These are phyloP conservation scores for Paramecium primaurelia DNA, from an alignment of 73 alveolate species.

Conservation along the genomic window DNA sequence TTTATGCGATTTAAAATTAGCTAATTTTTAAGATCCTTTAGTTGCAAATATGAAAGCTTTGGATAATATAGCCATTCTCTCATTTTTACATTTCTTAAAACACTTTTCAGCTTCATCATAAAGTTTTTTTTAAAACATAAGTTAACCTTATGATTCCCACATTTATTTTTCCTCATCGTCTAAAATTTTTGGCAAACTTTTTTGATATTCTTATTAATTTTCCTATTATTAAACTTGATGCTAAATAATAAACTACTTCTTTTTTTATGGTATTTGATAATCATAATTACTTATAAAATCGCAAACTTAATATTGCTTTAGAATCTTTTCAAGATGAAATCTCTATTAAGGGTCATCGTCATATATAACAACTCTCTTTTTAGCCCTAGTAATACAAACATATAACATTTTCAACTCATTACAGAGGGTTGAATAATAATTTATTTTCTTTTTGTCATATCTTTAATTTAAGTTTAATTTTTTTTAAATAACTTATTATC, in stretches of 20 bases:
- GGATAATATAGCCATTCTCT: conserved; percentile 60
- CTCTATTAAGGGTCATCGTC: conserved; percentile 72
- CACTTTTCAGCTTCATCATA: conserved; percentile 81
- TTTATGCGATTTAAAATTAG: conserved; percentile 51
- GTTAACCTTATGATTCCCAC: conserved; percentile 78
- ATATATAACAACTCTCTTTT: conserved; percentile 76
- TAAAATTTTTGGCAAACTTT: too few species aligned
- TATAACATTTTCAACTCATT: conserved; percentile 81
- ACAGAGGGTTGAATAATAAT: conserved; percentile 59
- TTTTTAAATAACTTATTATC: neutral
- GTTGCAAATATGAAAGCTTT: conserved; percentile 70
- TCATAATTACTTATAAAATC: neutral
- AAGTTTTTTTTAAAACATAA: conserved; percentile 77
- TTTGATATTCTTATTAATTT: neutral
- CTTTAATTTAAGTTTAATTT: neutral
- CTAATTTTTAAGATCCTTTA: conserved; percentile 50
- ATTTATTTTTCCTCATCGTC: neutral
- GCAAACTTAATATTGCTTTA: conserved; percentile 71
- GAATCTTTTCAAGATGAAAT: conserved; percentile 59
- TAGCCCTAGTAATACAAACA: conserved; percentile 88
- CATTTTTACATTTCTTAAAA: conserved; percentile 67
- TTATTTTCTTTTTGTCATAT: neutral
- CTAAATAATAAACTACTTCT: neutral
- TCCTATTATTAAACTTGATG: too few species aligned
- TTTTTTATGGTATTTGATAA: neutral